A percentile compares a stretch with the other conserved stretches of the same genome.
These are phyloP conservation scores for Pyrenophora graminea DNA, from an alignment of 2,329 filamentous ascomycete genomes.

Conservation along the genomic window DNA sequence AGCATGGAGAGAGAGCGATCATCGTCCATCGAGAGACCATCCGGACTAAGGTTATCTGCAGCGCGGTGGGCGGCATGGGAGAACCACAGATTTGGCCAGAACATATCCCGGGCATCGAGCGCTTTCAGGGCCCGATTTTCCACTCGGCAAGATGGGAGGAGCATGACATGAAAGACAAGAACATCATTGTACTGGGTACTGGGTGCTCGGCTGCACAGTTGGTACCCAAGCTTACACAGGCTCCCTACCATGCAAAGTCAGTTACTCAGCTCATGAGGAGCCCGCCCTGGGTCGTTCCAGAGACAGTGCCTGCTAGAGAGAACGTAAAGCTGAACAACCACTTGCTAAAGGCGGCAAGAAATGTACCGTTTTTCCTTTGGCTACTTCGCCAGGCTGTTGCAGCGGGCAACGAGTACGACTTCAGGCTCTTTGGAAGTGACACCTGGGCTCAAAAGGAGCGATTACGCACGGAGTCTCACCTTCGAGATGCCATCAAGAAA, in stretches of 20 bases:
- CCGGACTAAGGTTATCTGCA: background rate
- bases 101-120: conserved; percentile 56
- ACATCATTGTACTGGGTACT: conserved; percentile 62
- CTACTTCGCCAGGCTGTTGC: conserved; percentile 54
- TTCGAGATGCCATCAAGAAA: conserved; percentile 45
- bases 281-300: conserved; percentile 57
- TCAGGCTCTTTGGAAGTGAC: conserved; percentile 48
- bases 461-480: background rate
- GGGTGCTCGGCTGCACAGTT: conserved; percentile 63
- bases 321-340: conserved; percentile 53
- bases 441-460: background rate
- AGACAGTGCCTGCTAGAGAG: conserved; percentile 40
- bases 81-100: conserved; percentile 47
- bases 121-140: conserved; percentile 59
- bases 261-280: conserved; percentile 64
- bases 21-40: conserved; percentile 55
- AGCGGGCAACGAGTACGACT: conserved; percentile 48
- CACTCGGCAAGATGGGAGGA: conserved; percentile 62
- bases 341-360: conserved; percentile 51
- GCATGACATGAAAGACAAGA: conserved; percentile 57
- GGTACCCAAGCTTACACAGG: conserved; percentile 55
- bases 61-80: background rate
- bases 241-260: conserved; percentile 52
- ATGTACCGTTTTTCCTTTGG: conserved; percentile 56
- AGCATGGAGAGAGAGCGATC: conserved; percentile 49